These are phyloP conservation scores for Penicillium pancosmium DNA, from an alignment of 495 filamentous ascomycete genomes.

Conservation along the genomic window DNA sequence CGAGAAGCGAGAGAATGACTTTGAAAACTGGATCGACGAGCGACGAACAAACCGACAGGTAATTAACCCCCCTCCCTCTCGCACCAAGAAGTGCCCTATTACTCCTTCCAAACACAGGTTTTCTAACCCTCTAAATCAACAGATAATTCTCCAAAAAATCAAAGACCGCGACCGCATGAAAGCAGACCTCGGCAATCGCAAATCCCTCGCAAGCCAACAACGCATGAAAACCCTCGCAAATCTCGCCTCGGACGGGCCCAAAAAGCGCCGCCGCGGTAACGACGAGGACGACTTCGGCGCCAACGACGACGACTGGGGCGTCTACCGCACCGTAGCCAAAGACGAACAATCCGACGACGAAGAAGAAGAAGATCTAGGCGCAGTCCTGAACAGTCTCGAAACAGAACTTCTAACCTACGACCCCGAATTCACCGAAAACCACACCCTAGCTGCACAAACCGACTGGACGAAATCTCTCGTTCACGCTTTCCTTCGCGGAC, in stretches of 20 bases:
- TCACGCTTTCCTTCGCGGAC: slow-evolving; percentile 86
- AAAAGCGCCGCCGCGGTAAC: slow-evolving; percentile 76
- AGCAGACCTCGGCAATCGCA: slow-evolving; percentile 90
- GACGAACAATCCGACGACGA: slow-evolving; percentile 76
- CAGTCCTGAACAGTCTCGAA: slow-evolving; percentile 72
- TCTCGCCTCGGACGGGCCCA: slow-evolving; percentile 86
- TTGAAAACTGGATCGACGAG: slow-evolving; percentile 85
- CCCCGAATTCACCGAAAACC: slow-evolving; percentile 82
- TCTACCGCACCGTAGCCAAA: slow-evolving; percentile 88
- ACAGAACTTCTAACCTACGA: slow-evolving; percentile 84
- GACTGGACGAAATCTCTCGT: slow-evolving; percentile 92
- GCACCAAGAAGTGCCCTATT: background rate
- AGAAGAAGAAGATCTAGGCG: slow-evolving; percentile 82
- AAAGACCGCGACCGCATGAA: slow-evolving; percentile 92
- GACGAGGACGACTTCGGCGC: slow-evolving; percentile 94
- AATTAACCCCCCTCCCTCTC: slow-evolving; percentile 15
- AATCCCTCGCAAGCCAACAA: slow-evolving; percentile 91
- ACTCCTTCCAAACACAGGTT: background rate
- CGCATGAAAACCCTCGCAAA: slow-evolving; percentile 99
- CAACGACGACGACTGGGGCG: slow-evolving; percentile 96
- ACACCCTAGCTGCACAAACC: slow-evolving; percentile 86
- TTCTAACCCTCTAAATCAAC: slow-evolving; percentile 9
- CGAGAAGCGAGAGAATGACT: slow-evolving; percentile 79
- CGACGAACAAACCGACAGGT: slow-evolving; percentile 72
- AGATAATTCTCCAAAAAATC: slow-evolving; percentile 74